Evolutionary conservation across 441 rosid species (phyloP).

Genomic region (Adansonia grandidieri): DNA sequence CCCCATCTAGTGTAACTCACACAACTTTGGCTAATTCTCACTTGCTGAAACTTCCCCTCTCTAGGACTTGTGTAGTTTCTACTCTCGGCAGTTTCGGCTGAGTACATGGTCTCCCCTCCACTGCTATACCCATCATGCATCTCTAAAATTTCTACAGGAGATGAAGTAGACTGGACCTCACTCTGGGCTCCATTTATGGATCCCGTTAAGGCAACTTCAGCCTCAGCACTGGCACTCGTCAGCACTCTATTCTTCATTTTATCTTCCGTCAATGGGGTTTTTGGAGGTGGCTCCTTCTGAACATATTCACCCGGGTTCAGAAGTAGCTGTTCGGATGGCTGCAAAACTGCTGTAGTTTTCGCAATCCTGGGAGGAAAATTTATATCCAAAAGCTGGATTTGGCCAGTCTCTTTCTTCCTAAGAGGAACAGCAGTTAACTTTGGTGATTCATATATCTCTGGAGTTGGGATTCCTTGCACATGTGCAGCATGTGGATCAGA

Average conservation of each 20-base stretch:
- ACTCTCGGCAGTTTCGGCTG: constrained; percentile 98
- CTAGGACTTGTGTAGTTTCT: constrained; percentile 82
- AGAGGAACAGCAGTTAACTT: constrained; percentile 71
- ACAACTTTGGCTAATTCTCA: constrained; percentile 93
- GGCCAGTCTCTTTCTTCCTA: constrained; percentile 54
- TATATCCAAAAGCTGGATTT: constrained; percentile 79
- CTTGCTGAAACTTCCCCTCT: constrained; percentile 65
- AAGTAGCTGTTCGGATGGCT: constrained; percentile 32
- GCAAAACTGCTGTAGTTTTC: constrained; percentile 42
- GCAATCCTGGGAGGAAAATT: constrained; percentile 72
- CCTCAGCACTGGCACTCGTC: constrained; percentile 34
- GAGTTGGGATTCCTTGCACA: constrained; percentile 77
- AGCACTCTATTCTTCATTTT: constrained; percentile 32
- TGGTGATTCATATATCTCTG: constrained; percentile 83
- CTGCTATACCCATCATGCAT: constrained; percentile 71
- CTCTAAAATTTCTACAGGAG: constrained; percentile 55
- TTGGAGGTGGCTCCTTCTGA: constrained; percentile 30
- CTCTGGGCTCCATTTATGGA: constrained; percentile 70
- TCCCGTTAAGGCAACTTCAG: constrained; percentile 64
- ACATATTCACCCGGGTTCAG: constrained; percentile 40
- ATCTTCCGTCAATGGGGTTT: constrained; percentile 42
- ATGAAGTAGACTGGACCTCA: constrained; percentile 75
- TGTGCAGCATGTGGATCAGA: constrained; percentile 53
- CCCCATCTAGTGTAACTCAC: constrained; percentile 78
- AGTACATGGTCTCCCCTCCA: constrained; percentile 94